phyloP scores from a whole-genome alignment of 2,329 filamentous ascomycete genomes.

The Phoma sp. region DNA sequence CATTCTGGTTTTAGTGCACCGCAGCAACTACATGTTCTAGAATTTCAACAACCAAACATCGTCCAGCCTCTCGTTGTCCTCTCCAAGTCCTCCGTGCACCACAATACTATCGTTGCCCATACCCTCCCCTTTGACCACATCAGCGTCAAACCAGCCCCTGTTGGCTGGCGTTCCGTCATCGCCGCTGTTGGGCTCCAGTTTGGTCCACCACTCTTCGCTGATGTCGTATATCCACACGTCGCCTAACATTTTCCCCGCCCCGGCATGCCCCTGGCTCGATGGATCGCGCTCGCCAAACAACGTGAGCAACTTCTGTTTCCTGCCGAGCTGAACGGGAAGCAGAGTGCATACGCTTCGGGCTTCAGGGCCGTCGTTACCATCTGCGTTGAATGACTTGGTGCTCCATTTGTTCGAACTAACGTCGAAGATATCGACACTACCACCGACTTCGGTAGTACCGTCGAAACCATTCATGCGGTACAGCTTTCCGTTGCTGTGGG shows the following conservation, averaged over 20 bases:
- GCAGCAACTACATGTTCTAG: constrained; percentile 1
- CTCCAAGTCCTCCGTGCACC: constrained; percentile 59
- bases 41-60: constrained; percentile 58
- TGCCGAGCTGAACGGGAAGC: constrained; percentile 49
- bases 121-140: constrained; percentile 43
- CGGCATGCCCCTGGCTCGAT: constrained; percentile 59
- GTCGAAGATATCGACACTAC: constrained; percentile 69
- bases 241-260: constrained; percentile 62
- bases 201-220: constrained; percentile 44
- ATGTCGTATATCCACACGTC: constrained; percentile 59
- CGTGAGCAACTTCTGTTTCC: constrained; percentile 53
- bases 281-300: constrained; percentile 62
- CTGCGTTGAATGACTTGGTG: constrained; percentile 46
- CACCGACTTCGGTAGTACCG: constrained; percentile 72
- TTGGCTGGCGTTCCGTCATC: constrained; percentile 46
- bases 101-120: constrained; percentile 48
- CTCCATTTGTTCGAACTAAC: constrained; percentile 50
- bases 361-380: constrained; percentile 55
- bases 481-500: constrained; percentile 67
- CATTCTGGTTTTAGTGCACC: no score
- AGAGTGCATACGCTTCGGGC: constrained; percentile 59
- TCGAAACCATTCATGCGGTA: constrained; percentile 85
- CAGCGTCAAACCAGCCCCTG: constrained; percentile 63
- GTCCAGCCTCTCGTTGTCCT: constrained; percentile 58
- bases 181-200: constrained; percentile 26